Evolutionary conservation across 345 rosid genomes (phyloP), one percentile per base, ranked within the genome.

Genomic region (Anastatica hierochuntica): DNA sequence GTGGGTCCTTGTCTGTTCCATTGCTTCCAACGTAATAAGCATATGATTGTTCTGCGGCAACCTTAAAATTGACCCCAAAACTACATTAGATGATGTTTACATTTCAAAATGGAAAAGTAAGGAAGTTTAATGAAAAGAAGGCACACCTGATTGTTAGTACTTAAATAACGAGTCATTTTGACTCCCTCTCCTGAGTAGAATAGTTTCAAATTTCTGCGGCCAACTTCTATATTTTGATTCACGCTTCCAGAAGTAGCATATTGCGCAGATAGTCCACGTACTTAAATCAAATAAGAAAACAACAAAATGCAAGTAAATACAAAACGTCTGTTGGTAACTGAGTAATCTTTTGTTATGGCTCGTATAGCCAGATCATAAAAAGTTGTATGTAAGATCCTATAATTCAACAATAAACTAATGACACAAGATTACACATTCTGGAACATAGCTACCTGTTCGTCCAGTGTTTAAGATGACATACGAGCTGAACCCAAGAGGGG

Each of bases 401-500:
- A 40, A 14, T 7, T 64, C 23, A 42, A 11, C 46, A 11, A 14
- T 18, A 13, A 17, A 39, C 29, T 36, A 14, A n/a, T 7, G 11
- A 30, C 49, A 31, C 18, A 49, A 8, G 31, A n/a, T 6, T 14
- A 41, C 43, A 44, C 26, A 60, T 41, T 30, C 39, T 60, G 58
- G 17, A 51, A 73, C 38, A 62, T 12, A 34, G 40, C 65, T 57
- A 89, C 97, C 94, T 75, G 74, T 66, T 55, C 71, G 70, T 56
- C 77, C 80, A 50, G 87, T 74, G 60, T 50, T 57, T 43, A 81
- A 78, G 63, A 90, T 67, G 60, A 63, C 65, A 64, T 84, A 90
- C 17, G 90, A 77, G 76, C 77, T 86, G 76, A 90, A 84, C 66
- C 94, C 97, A 60, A 90, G 83, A 62, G 97, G 81, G 40, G 97